Evolutionary conservation across 2,329 filamentous ascomycete species (phyloP), one percentile per base, ranked within the genome.

Genomic region (Trichocomaceae sp.): DNA sequence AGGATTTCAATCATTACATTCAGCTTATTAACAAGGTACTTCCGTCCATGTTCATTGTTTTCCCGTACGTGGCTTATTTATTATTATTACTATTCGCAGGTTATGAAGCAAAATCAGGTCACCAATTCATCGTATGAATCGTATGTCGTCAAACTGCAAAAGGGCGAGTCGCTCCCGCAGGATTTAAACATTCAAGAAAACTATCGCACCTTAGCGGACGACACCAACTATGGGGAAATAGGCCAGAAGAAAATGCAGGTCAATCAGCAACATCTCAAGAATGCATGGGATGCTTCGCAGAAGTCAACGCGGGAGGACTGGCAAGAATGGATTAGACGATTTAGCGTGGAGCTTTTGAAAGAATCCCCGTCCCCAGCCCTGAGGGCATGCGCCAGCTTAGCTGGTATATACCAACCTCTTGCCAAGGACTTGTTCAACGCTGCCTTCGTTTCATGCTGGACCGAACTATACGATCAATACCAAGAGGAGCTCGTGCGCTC

Each of bases 251-350:
- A 97, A 72, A 80, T 97, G 33, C 90, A 95, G 58, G 92, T 97
- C 71, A 99, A 99, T 62, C 90, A 96, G 50, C 91, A 97, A 60
- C 95, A 99, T 76, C 78, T 99, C 20, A 96, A 97, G 72, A 87
- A 87, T 60, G 93, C 95, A 0, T 99, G 93, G 93, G 93, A 97
- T 63, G 93, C 95, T 0, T 90, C 87, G 57, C 90, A 95, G 58
- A 96, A 96, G 67, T 96, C 92, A 0, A 99, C 93, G 9, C 90
- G 91, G 64, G 93, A 99, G 68, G 93, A 99, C 72, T 99, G 93
- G 93, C 89, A 96, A 64, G 93, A 99, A 70, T 99, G 93, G 93
- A 90, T 99, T 72, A 84, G 95, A 58, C 83, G 92, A 26, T 96
- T 99, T 73, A 97, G 92, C 67, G 92, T 96, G 33, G 95, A 96